Conservation (phyloP, 768 basidiomycete genomes). For the Punctularia strigosozonata region DNA sequence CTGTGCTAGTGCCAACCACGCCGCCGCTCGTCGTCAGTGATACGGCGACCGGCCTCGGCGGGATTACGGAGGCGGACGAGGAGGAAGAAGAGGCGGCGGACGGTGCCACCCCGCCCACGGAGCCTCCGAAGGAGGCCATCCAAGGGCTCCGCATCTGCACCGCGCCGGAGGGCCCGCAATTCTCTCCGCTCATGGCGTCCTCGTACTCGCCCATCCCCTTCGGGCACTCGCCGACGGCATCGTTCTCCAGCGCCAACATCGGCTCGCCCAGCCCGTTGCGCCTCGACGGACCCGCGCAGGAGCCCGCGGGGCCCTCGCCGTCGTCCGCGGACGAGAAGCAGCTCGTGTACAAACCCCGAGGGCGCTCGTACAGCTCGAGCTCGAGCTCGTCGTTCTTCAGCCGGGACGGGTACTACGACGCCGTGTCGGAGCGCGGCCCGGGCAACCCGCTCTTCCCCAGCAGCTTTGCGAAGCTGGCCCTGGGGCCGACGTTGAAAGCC, state of each 20-base stretch:
- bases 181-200: constrained; percentile 10
- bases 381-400: constrained; percentile 3
- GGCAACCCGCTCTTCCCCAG: constrained; percentile 77
- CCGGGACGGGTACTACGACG: constrained; percentile 27
- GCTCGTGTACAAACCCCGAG: background rate
- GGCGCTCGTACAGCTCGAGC: constrained; percentile 8
- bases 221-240: constrained; percentile 6
- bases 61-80: constrained; percentile 14
- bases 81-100: constrained; percentile 10
- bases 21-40: constrained; percentile 8
- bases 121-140: constrained; percentile 16
- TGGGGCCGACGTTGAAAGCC: constrained; percentile 52
- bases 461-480: constrained; percentile 58
- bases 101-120: background rate
- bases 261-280: background rate
- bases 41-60: constrained; percentile 3
- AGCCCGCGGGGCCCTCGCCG: too few species aligned
- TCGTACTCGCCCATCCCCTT: constrained; percentile 14
- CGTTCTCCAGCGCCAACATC: background rate
- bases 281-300: too few species aligned
- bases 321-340: background rate
- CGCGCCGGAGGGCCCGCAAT: constrained; percentile 17
- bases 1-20: constrained; percentile 20
- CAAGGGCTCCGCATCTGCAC: constrained; percentile 50
- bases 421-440: constrained; percentile 50